These are phyloP conservation scores for Aspergillus udagawae DNA, from an alignment of 2,329 filamentous ascomycete genomes.

Conservation along the genomic window DNA sequence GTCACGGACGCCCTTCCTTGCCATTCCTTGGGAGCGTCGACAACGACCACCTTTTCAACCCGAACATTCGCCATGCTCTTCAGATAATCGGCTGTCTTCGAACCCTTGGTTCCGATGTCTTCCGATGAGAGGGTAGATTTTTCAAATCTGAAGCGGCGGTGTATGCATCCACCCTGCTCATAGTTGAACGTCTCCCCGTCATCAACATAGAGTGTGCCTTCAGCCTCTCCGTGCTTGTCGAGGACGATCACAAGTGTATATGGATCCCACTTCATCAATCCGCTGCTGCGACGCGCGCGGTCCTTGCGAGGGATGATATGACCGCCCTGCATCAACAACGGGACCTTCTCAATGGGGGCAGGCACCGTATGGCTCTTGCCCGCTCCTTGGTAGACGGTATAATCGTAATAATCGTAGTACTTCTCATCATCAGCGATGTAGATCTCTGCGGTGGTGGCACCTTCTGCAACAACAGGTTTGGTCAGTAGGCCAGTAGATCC, in stretches of 20 bases:
- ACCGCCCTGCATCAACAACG: slow-evolving; percentile 86
- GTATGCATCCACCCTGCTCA: slow-evolving; percentile 79
- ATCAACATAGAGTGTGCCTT: slow-evolving; percentile 83
- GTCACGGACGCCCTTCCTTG: slow-evolving; percentile 56
- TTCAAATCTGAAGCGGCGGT: slow-evolving; percentile 70
- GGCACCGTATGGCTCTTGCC: slow-evolving; percentile 66
- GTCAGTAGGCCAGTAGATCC: slow-evolving; percentile 84
- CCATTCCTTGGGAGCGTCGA: slow-evolving; percentile 75
- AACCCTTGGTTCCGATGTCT: slow-evolving; percentile 59
- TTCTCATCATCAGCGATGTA: slow-evolving; percentile 85
- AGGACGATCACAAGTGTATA: slow-evolving; percentile 84
- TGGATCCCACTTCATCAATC: slow-evolving; percentile 89
- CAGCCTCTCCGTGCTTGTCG: slow-evolving; percentile 64
- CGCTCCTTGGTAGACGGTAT: slow-evolving; percentile 67
- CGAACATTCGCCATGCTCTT: slow-evolving; percentile 73
- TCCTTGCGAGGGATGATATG: slow-evolving; percentile 91
- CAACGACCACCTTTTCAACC: slow-evolving; percentile 79
- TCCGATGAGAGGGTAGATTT: slow-evolving; percentile 61
- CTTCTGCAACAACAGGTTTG: slow-evolving; percentile 82
- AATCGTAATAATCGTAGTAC: slow-evolving; percentile 96
- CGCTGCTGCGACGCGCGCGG: slow-evolving; percentile 75
- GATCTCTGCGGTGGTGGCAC: slow-evolving; percentile 67
- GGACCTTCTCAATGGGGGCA: slow-evolving; percentile 80
- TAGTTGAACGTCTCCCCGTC: slow-evolving; percentile 93
- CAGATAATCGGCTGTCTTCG: slow-evolving; percentile 68